These are phyloP conservation scores for Teratosphaeria zuluensis DNA, from an alignment of 2,329 filamentous ascomycete genomes.

Conservation along the genomic window DNA sequence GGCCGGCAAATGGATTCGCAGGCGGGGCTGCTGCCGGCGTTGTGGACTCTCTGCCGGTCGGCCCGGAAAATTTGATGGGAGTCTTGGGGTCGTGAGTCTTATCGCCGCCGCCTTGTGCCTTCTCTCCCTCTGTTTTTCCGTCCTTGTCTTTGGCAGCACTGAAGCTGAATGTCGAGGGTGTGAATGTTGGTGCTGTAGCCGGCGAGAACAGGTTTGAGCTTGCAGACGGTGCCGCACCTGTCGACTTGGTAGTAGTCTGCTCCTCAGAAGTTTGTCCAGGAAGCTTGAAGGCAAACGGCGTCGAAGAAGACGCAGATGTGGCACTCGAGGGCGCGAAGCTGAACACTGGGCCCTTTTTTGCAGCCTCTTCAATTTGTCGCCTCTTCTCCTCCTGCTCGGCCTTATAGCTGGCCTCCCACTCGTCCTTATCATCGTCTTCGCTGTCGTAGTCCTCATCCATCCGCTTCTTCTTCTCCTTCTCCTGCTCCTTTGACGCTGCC, in stretches of 20 bases:
- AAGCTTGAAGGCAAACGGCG: slow-evolving; percentile 4
- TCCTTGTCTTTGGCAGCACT: slow-evolving; percentile 2
- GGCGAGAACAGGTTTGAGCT: slow-evolving; percentile 2
- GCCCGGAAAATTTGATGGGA: slow-evolving; percentile 38
- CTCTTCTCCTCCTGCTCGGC: slow-evolving; percentile 38
- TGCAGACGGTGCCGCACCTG: background rate
- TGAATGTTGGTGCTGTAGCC: slow-evolving; percentile 1
- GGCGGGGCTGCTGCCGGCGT: slow-evolving; percentile 12
- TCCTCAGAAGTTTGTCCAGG: background rate
- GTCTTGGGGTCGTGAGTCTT: slow-evolving; percentile 40
- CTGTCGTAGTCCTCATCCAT: slow-evolving; percentile 44
- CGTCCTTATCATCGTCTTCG: slow-evolving; percentile 41
- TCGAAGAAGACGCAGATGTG: slow-evolving; percentile 11
- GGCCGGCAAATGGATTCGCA: slow-evolving; percentile 5
- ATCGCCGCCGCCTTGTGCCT: slow-evolving; percentile 23
- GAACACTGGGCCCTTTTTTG: slow-evolving; percentile 24
- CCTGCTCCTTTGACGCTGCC: slow-evolving; percentile 30
- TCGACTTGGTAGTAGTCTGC: background rate
- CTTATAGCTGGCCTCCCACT: slow-evolving; percentile 38
- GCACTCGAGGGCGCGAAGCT: slow-evolving; percentile 5
- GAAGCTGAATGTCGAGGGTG: slow-evolving; percentile 3
- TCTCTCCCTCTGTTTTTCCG: slow-evolving; percentile 8
- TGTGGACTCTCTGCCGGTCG: slow-evolving; percentile 6
- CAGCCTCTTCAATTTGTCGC: slow-evolving; percentile 29
- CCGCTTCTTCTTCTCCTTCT: slow-evolving; percentile 37